Conservation (phyloP, 1,139 yeast species). For the Wickerhamomyces sp. region DNA sequence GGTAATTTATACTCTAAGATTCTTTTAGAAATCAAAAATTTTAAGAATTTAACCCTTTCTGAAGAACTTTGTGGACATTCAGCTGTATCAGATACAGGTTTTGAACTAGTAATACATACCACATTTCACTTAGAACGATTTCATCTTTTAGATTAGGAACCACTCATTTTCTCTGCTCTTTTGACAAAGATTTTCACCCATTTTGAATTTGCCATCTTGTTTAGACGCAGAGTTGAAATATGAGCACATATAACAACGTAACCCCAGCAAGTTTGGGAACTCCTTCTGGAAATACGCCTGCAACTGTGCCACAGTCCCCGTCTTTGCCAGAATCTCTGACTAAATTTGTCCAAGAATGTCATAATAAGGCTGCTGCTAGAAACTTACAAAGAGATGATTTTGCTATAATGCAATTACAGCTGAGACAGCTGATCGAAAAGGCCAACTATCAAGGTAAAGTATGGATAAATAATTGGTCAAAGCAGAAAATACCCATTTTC, state of each 20-base stretch:
- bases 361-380: slow-evolving; percentile 30
- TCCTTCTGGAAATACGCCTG: background rate
- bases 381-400: slow-evolving; percentile 26
- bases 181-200: too few relatives aligned
- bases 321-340: slow-evolving; percentile 32
- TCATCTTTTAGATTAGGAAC: too few relatives aligned
- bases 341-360: slow-evolving; percentile 42
- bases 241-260: slow-evolving; percentile 6
- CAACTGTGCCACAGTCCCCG: slow-evolving; percentile 19
- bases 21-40: too few relatives aligned
- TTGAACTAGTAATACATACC: too few relatives aligned
- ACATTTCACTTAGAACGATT: too few relatives aligned
- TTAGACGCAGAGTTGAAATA: too few relatives aligned
- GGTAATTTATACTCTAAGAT: too few relatives aligned
- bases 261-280: slow-evolving; percentile 2
- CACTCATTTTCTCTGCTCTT: too few relatives aligned
- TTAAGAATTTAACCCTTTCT: too few relatives aligned
- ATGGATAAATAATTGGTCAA: slow-evolving; percentile 56
- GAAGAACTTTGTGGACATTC: too few relatives aligned
- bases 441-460: slow-evolving; percentile 47
- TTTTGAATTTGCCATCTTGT: too few relatives aligned
- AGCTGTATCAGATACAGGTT: too few relatives aligned
- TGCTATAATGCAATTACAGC: slow-evolving; percentile 37
- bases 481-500: slow-evolving; percentile 51
- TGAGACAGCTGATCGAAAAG: slow-evolving; percentile 42